Evolutionary conservation across 495 filamentous ascomycete genomes (phyloP).

Genomic region (Rostrohypoxylon terebratum): DNA sequence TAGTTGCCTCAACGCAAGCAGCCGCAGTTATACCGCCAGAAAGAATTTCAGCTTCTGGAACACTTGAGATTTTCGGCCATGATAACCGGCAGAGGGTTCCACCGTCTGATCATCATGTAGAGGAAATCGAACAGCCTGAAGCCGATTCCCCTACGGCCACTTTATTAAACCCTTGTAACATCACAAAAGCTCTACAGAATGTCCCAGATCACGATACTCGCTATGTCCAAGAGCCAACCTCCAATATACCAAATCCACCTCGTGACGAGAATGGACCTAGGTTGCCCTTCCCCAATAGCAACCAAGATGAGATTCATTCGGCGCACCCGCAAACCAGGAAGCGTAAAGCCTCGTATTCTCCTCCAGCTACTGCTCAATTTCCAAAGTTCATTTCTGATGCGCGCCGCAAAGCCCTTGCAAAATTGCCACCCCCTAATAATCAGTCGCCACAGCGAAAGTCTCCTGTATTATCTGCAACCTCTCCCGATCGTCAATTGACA

Average conservation of each 20-base stretch:
- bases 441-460: neutral
- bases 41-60: neutral
- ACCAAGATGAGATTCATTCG: constrained; percentile 1
- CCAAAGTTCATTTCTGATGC: constrained; percentile 40
- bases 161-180: neutral
- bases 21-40: neutral
- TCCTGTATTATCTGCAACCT: neutral
- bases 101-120: neutral
- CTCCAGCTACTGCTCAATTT: constrained; percentile 20
- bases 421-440: constrained; percentile 27
- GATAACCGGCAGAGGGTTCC: neutral
- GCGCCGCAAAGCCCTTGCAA: constrained; percentile 43
- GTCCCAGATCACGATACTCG: neutral
- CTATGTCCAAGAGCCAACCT: neutral
- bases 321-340: neutral
- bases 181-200: neutral
- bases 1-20: neutral
- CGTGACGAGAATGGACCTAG: neutral
- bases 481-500: neutral
- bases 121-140: neutral
- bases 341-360: neutral
- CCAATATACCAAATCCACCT: neutral
- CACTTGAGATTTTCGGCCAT: neutral
- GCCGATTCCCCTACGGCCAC: no score
- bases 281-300: constrained; percentile 35